Evolutionary conservation across 768 basidiomycete species (phyloP), one percentile per base, ranked within the genome.

Genomic region (Termitomyces sp.): DNA sequence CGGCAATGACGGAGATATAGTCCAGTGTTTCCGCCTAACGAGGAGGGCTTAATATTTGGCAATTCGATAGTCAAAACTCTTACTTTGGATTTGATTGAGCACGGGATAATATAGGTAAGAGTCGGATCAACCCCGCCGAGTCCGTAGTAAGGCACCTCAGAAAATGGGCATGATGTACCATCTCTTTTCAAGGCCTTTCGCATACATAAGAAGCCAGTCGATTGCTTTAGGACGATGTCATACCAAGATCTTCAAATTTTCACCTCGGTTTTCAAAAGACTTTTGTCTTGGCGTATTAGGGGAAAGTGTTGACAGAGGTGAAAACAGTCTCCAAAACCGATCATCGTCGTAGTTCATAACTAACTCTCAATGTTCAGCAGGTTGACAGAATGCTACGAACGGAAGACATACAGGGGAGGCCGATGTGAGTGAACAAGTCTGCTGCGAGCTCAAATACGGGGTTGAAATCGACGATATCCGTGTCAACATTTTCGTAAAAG

Each of bases 361-460:
- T 65, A 29, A 37, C 29, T 37, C 14, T 48, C 9, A 20, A 12
- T 37, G 20, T 48, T 57, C 31, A 56, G 31, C 32, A 14, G 15
- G 15, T 29, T 17, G 20, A 37, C 15, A 52, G 4, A 14, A 53
- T 29, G 5, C 15, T 12, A 20, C 14, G 15, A 2, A 42, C 10
- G 37, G 12, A 42, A 11, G 15, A 57, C 67, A 11, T 51, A 68
- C 65, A 66, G 8, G 67, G 59, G 25, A 68, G 53, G 12, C 63
- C 67, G 25, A 66, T 57, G 57, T 68, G 67, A 40, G 65, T 64
- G 32, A 61, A 65, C 6, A 65, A 43, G 25, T 61, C 66, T 10
- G 67, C 58, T 17, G 67, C 65, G 14, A 66, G 63, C 32, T 52
- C 57, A 29, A 64, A 64, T 11, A 68, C 55, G 12, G 67, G 54